Conservation (phyloP, 2,329 filamentous ascomycete genomes). For the Thielaviopsis musarum region DNA sequence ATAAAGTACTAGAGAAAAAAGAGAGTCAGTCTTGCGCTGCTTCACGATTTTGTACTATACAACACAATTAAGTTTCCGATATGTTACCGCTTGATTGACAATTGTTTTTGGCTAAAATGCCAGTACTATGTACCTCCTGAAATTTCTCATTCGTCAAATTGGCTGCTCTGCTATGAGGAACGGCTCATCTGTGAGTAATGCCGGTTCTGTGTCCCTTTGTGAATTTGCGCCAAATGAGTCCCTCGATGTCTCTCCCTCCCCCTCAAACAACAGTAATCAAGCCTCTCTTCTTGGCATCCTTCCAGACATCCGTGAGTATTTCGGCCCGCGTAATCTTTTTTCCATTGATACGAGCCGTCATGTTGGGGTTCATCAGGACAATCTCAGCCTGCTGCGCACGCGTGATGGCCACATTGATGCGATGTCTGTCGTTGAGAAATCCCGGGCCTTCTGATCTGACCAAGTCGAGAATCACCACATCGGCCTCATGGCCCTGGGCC, state of each 20-base stretch:
- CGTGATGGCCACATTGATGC: slow-evolving; percentile 30
- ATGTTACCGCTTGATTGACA: too few relatives aligned
- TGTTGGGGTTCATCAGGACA: slow-evolving; percentile 26
- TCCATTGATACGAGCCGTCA: slow-evolving; percentile 16
- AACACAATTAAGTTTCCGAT: neutral
- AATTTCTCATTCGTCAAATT: too few relatives aligned
- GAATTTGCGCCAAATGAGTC: neutral
- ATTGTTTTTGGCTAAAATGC: too few relatives aligned
- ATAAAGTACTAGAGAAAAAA: neutral
- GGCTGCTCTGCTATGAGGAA: too few relatives aligned
- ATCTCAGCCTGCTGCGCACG: slow-evolving; percentile 28
- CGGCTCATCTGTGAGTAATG: too few relatives aligned
- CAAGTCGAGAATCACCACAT: slow-evolving; percentile 30
- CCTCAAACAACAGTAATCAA: neutral
- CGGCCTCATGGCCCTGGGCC: slow-evolving; percentile 30
- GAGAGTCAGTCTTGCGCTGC: neutral
- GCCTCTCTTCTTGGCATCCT: neutral
- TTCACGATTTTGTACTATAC: neutral
- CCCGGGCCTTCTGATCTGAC: slow-evolving; percentile 23
- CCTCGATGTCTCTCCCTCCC: neutral
- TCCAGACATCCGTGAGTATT: slow-evolving; percentile 1
- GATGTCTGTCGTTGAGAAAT: slow-evolving; percentile 27
- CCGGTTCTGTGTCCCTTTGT: too few relatives aligned
- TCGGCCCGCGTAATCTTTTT: neutral
- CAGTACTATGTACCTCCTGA: too few relatives aligned